phyloP scores from a whole-genome alignment of 257 asterid species.

The Anisodus tanguticus region DNA sequence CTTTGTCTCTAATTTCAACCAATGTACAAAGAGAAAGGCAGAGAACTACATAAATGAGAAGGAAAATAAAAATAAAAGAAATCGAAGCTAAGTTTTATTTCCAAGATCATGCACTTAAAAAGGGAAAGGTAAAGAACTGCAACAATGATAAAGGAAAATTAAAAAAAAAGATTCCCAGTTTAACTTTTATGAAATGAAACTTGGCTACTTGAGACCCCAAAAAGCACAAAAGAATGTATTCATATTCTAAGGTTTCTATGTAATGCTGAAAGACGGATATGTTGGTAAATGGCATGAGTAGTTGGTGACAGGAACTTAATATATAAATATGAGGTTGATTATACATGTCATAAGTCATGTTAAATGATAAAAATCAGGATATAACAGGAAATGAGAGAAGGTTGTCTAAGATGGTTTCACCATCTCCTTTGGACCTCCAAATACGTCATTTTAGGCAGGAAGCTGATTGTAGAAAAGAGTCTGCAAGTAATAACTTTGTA shows the following conservation, averaged over 20 bases:
- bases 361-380: background rate
- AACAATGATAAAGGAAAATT: background rate
- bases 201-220: background rate
- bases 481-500: background rate
- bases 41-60: too few relatives aligned
- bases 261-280: background rate
- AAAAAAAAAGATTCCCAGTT: background rate
- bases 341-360: background rate
- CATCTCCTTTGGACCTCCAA: constrained; percentile 20
- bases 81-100: background rate
- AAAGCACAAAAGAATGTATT: background rate
- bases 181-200: background rate
- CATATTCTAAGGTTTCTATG: constrained; percentile 1
- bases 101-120: background rate
- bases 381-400: background rate
- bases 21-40: too few relatives aligned
- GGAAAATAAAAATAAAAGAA: background rate
- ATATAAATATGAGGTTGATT: background rate
- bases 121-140: background rate
- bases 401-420: constrained; percentile 2
- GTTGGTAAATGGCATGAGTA: constrained; percentile 6
- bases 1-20: too few relatives aligned
- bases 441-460: background rate
- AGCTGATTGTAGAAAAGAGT: background rate
- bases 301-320: background rate